Conservation (phyloP, 2,329 filamentous ascomycete genomes). For the Neoarthrinium moseri region DNA sequence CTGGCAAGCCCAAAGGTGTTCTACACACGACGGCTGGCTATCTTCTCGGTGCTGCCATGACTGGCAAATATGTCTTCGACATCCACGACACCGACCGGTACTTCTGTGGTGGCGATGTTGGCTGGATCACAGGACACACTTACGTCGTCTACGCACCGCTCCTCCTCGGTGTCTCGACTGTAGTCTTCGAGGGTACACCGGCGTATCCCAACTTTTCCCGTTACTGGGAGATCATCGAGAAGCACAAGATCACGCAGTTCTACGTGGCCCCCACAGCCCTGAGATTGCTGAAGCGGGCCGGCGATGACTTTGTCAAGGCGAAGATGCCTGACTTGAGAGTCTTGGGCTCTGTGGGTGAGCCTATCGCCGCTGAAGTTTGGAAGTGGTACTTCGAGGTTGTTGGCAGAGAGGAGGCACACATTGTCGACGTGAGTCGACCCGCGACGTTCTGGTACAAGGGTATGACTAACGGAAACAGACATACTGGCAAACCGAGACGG, state of each 20-base stretch:
- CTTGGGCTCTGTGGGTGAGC: conserved; percentile 92
- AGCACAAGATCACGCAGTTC: conserved; percentile 94
- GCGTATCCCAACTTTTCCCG: conserved; percentile 97
- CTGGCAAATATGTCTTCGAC: conserved; percentile 98
- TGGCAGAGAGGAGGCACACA: conserved; percentile 87
- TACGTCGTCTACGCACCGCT: conserved; percentile 97
- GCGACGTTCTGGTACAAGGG: not conserved
- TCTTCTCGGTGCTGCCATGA: conserved; percentile 87
- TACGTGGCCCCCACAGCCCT: conserved; percentile 96
- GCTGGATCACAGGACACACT: conserved; percentile 98
- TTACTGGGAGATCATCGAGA: conserved; percentile 98
- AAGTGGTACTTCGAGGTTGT: conserved; percentile 99
- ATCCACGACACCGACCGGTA: conserved; percentile 91
- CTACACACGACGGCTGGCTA: conserved; percentile 98
- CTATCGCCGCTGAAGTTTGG: conserved; percentile 97
- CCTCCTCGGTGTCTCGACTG: conserved; percentile 86
- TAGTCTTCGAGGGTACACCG: conserved; percentile 97
- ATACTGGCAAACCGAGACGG: conserved; percentile 99
- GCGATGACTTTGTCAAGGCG: conserved; percentile 86
- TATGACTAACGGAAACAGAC: conserved; percentile 57
- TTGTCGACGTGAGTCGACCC: conserved; percentile 77
- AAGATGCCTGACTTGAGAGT: conserved; percentile 88
- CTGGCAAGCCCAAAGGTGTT: conserved; percentile 97
- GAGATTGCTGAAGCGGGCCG: conserved; percentile 90
- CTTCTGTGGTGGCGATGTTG: conserved; percentile 97